These are phyloP conservation scores for Kuraishia cidri DNA, from an alignment of 805 yeast species.

Conservation along the genomic window DNA sequence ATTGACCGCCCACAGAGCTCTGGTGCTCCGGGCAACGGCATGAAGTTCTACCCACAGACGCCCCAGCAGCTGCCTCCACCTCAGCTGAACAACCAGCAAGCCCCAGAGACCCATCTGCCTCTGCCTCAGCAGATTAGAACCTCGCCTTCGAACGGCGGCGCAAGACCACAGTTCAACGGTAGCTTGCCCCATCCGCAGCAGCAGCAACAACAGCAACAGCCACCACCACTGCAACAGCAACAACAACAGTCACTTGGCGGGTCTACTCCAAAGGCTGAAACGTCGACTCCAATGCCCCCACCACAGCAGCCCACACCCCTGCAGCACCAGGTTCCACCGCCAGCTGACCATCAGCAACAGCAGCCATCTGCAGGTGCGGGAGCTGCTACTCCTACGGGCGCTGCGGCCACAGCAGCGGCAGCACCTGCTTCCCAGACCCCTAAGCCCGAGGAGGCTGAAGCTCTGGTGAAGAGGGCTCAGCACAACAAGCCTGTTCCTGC, in stretches of 20 bases:
- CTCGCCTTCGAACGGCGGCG: conserved; percentile 2
- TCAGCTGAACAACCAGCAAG: conserved; percentile 15
- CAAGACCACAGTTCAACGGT: conserved; percentile 2
- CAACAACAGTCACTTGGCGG: conserved; percentile 11
- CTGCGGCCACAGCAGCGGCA: conserved; percentile 8
- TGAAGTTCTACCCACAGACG: conserved; percentile 10
- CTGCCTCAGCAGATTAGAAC: conserved; percentile 3
- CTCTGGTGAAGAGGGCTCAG: conserved; percentile 29
- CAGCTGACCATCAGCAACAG: conserved; percentile 10
- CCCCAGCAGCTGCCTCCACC: conserved; percentile 27
- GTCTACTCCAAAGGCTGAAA: conserved; percentile 6
- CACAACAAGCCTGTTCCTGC: conserved; percentile 76
- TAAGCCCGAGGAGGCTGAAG: conserved; percentile 16
- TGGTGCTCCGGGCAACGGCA: conserved; percentile 6
- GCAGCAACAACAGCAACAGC: conserved; percentile 4
- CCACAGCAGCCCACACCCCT: conserved; percentile 15
- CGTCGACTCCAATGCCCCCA: conserved; percentile 2
- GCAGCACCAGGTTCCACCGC: conserved; percentile 14
- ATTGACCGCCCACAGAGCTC: conserved; percentile 8
- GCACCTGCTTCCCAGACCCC: conserved; percentile 6
- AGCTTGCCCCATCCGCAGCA: conserved; percentile 1
- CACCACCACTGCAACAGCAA: conserved; percentile 6
- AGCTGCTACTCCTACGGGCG: conserved; percentile 7
- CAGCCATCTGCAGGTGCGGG: conserved; percentile 15
- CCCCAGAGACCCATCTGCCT: conserved; percentile 1